Evolutionary conservation across 1,139 yeast genomes (phyloP).

Genomic region (Debaryomyces robertsiae): DNA sequence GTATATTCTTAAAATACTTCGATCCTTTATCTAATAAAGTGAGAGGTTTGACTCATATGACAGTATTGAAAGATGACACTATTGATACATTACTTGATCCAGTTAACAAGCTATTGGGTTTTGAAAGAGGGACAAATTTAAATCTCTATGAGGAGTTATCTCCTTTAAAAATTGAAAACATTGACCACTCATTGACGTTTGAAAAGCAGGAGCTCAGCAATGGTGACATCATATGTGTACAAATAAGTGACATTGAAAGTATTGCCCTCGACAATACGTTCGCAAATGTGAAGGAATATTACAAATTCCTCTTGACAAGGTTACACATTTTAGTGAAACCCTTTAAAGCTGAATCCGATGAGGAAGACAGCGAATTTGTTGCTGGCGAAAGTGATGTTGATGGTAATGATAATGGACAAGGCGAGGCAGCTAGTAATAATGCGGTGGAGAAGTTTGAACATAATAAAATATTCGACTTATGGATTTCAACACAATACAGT

Average conservation of each 20-base stretch:
- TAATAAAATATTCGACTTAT: slow-evolving; percentile 53
- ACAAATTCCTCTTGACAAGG: slow-evolving; percentile 66
- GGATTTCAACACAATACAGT: slow-evolving; percentile 66
- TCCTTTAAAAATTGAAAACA: slow-evolving; percentile 57
- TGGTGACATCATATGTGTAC: slow-evolving; percentile 80
- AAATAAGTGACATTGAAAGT: slow-evolving; percentile 30
- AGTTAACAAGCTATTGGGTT: slow-evolving; percentile 48
- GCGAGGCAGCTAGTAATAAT: slow-evolving; percentile 15
- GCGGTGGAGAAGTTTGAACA: slow-evolving; percentile 18
- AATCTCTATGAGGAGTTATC: slow-evolving; percentile 72
- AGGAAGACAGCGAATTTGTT: slow-evolving; percentile 52
- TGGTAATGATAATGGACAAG: slow-evolving; percentile 8
- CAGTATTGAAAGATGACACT: slow-evolving; percentile 52
- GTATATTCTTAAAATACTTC: slow-evolving; percentile 71
- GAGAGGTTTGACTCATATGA: slow-evolving; percentile 64
- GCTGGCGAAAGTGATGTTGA: slow-evolving; percentile 24
- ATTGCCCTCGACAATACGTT: slow-evolving; percentile 24
- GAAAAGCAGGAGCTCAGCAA: slow-evolving; percentile 66
- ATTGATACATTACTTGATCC: slow-evolving; percentile 48
- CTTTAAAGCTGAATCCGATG: slow-evolving; percentile 43
- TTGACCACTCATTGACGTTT: slow-evolving; percentile 50
- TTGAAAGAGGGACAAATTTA: slow-evolving; percentile 42
- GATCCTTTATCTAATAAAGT: slow-evolving; percentile 58
- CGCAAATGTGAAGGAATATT: slow-evolving; percentile 51
- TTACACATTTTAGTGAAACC: slow-evolving; percentile 61